Evolutionary conservation across 768 basidiomycete species (phyloP).

Genomic region (Postia placenta): DNA sequence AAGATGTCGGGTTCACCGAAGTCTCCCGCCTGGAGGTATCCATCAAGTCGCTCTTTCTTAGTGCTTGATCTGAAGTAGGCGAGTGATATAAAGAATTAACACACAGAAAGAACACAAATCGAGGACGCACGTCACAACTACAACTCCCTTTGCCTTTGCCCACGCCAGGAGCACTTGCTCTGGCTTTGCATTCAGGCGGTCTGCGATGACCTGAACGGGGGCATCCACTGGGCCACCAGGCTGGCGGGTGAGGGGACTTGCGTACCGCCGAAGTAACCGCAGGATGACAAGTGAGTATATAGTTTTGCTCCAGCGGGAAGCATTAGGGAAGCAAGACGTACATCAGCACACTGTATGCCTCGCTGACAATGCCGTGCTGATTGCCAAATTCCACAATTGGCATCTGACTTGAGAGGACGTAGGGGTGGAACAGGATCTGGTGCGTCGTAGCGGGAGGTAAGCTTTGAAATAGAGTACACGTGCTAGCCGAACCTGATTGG

Average conservation of each 20-base stretch:
- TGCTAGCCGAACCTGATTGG: slow-evolving; percentile 51
- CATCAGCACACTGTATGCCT: slow-evolving; percentile 71
- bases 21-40: slow-evolving; percentile 65
- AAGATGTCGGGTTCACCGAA: slow-evolving; percentile 31
- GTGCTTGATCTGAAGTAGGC: slow-evolving; percentile 46
- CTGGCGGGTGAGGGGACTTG: slow-evolving; percentile 50
- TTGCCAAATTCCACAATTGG: slow-evolving; percentile 53
- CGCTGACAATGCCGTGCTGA: slow-evolving; percentile 55
- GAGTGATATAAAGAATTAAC: not conserved
- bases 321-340: slow-evolving; percentile 24
- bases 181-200: slow-evolving; percentile 40
- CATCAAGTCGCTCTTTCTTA: slow-evolving; percentile 56
- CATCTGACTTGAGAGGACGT: slow-evolving; percentile 49
- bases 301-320: not conserved
- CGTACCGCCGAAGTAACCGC: not conserved
- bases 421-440: slow-evolving; percentile 67
- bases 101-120: no score
- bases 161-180: slow-evolving; percentile 72
- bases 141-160: slow-evolving; percentile 63
- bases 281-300: not conserved
- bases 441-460: no score
- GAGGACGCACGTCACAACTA: slow-evolving; percentile 52
- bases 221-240: slow-evolving; percentile 62
- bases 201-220: slow-evolving; percentile 49
- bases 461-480: not conserved